Conservation (phyloP, 768 basidiomycete genomes). For the Amanita pallidorosea region DNA sequence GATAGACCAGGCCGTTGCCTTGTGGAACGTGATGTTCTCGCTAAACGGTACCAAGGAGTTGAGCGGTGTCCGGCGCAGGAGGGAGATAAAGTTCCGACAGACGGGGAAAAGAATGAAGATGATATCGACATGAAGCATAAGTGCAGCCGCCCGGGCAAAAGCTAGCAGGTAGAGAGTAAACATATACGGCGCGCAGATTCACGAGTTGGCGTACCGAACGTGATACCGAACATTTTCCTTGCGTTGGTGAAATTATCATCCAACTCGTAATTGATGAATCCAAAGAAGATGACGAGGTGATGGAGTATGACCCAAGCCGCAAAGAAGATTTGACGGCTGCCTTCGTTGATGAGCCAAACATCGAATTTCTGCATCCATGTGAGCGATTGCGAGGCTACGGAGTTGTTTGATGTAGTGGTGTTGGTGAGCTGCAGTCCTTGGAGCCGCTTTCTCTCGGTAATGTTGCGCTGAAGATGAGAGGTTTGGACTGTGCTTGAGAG, state of each 20-base stretch:
- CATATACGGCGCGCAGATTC: conserved; percentile 22
- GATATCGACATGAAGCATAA: conserved; percentile 85
- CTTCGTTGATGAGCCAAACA: conserved; percentile 94
- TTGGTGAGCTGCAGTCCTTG: conserved; percentile 73
- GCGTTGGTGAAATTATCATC: conserved; percentile 72
- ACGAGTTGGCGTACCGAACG: conserved; percentile 46
- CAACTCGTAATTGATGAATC: conserved; percentile 64
- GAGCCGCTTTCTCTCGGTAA: conserved; percentile 70
- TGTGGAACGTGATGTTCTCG: conserved; percentile 87
- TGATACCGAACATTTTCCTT: conserved; percentile 59
- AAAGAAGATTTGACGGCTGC: conserved; percentile 72
- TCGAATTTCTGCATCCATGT: conserved; percentile 37
- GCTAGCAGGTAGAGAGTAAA: conserved; percentile 41
- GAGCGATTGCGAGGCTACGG: conserved; percentile 23
- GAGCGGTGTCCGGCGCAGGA: conserved; percentile 78
- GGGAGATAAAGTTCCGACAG: conserved; percentile 89
- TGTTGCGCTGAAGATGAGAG: conserved; percentile 68
- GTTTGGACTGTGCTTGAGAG: conserved; percentile 22
- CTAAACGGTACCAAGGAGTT: conserved; percentile 88
- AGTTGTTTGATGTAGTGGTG: conserved; percentile 21
- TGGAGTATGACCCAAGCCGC: conserved; percentile 75
- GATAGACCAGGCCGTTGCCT: conserved; percentile 86
- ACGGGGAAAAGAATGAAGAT: conserved; percentile 91
- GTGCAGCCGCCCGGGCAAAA: conserved; percentile 80
- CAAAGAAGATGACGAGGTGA: conserved; percentile 64